Evolutionary conservation across 2,329 filamentous ascomycete species (phyloP), one percentile per base, ranked within the genome.

Genomic region (Colletotrichum tofieldiae): DNA sequence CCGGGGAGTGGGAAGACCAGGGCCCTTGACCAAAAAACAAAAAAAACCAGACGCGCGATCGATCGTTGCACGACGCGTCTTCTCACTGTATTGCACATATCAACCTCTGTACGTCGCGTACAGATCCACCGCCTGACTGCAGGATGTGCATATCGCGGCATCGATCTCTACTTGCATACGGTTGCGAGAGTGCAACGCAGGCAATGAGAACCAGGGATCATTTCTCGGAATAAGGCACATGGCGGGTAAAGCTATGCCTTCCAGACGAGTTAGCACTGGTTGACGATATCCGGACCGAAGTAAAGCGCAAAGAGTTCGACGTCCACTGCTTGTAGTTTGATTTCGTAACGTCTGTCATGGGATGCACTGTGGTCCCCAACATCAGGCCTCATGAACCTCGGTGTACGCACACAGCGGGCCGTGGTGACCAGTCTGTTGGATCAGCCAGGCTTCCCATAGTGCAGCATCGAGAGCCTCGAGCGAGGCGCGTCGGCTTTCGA

Each of bases 1-100:
- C 54, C 56, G n/a, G 26, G 16, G n/a, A 32, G 45, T 12, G 39
- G 67, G n/a, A 72, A 59, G 26, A 18, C 69, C 29, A 51, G 65
- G 65, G 39, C 39, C 39, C 66, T 35, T 47, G 65, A 49, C 59
- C 14, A 56, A 45, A 37, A 26, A 26, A 1, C 23, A 26, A 26
- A 26, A 26, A 56, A 45, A 37, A 23, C 8, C 1, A 47, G 59
- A 72, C 23, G 26, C 59, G 59, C 37, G 29, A 37, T 45, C 37
- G 29, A 37, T 45, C 32, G 32, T 14, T 45, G 39, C 35, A 37
- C 29, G 20, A 60, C 52, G 41, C 64, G 64, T 41, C 51, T 39
- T 26, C 32, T 52, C 43, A 18, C 26, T 26, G 26, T 39, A 41
- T 49, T 35, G 60, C 35, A 56, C 35, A 62, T 35, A 35, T 37